Conservation (phyloP, 2,329 filamentous ascomycete genomes). For the Diplodia sapinea region DNA sequence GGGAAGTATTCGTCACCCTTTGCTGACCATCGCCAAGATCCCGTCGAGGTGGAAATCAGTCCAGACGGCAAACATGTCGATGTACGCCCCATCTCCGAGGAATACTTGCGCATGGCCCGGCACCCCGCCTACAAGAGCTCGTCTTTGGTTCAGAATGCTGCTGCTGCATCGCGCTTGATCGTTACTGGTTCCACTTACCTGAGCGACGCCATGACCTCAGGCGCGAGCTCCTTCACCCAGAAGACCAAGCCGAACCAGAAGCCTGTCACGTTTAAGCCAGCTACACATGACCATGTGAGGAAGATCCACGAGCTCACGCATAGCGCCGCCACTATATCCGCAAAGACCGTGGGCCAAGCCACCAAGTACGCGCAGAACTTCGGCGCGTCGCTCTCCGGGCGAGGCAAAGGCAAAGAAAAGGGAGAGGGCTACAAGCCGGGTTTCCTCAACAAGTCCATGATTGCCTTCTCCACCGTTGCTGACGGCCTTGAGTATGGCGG, state of each 20-base stretch:
- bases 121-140: constrained; percentile 94
- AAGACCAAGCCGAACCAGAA: constrained; percentile 78
- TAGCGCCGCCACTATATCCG: constrained; percentile 77
- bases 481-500: constrained; percentile 92
- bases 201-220: constrained; percentile 74
- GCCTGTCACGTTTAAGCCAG: constrained; percentile 84
- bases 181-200: constrained; percentile 85
- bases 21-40: constrained; percentile 59
- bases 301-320: constrained; percentile 88
- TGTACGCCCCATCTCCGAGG: constrained; percentile 69
- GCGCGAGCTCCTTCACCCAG: constrained; percentile 80
- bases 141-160: constrained; percentile 82
- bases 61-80: constrained; percentile 70
- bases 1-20: constrained; percentile 24
- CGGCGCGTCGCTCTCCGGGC: constrained; percentile 75
- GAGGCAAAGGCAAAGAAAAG: constrained; percentile 62
- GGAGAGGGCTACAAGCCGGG: constrained; percentile 81
- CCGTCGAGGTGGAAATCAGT: constrained; percentile 79
- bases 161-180: constrained; percentile 86
- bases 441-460: constrained; percentile 91
- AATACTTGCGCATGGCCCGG: constrained; percentile 76
- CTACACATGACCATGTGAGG: constrained; percentile 83
- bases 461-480: constrained; percentile 92
- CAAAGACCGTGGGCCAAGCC: constrained; percentile 86
- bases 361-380: constrained; percentile 86